A percentile compares a stretch with the other conserved stretches of the same genome.
phyloP scores from a whole-genome alignment of 805 yeast species.

The Candida awuae region DNA sequence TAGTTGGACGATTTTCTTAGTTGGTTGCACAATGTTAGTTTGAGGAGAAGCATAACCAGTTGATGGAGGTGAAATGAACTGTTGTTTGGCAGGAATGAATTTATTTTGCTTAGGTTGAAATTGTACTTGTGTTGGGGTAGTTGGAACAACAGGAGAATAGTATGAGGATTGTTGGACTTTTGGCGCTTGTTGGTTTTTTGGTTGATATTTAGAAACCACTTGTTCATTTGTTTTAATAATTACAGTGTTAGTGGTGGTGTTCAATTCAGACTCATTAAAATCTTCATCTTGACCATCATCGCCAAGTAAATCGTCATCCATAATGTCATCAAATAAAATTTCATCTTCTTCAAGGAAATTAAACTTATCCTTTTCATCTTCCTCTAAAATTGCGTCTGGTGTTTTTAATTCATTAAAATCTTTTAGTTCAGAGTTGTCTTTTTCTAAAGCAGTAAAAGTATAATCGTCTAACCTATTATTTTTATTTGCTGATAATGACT shows the following conservation, averaged over 20 bases:
- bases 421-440: conserved; percentile 3
- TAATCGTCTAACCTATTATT: too few species aligned
- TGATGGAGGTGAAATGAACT: too few species aligned
- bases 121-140: too few species aligned
- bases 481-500: background rate
- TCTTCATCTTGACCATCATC: conserved; percentile 15
- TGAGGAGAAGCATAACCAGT: conserved; percentile 1
- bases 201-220: too few species aligned
- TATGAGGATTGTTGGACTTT: too few species aligned
- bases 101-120: too few species aligned
- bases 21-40: conserved; percentile 5
- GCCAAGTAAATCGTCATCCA: conserved; percentile 33
- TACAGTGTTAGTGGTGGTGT: too few species aligned
- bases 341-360: conserved; percentile 39
- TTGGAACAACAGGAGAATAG: too few species aligned
- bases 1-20: conserved; percentile 24
- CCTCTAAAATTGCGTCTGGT: background rate
- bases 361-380: conserved; percentile 11
- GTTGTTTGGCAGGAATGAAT: conserved; percentile 2
- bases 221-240: too few species aligned
- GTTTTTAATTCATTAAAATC: too few species aligned
- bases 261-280: background rate
- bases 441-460: background rate
- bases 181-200: too few species aligned
- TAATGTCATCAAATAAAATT: conserved; percentile 27